Base-by-base conservation (phyloP, 306 rosid species). In the Quercus wislizeni region DNA sequence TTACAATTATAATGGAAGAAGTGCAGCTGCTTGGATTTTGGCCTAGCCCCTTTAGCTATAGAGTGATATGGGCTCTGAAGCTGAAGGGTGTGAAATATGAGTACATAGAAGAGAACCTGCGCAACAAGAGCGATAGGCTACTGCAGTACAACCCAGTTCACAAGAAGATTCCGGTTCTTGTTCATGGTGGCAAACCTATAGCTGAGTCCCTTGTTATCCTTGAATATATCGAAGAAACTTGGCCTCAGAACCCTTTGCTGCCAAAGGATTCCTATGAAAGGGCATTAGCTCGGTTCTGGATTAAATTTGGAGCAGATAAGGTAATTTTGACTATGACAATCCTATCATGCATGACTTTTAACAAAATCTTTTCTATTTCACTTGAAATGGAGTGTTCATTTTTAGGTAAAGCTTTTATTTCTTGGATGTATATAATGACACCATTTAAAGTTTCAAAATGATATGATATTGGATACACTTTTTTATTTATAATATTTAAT, bases 101-200 rank as follows among this genome's bases (percentile, higher is more conserved):
- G 7, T 82, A 86, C 38, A 18, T 88, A 52, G 88, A 82, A 64
- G 89, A 90, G 82, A 85, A 88, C 54, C 55, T 83, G 11, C 2
- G 49, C 35, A 86, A 85, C 76, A 90, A 90, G 69, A 85, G 89
- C 15, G 55, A 67, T n/a, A 11, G 75, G 35, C 78, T 90, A 2
- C 27, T 90, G 17, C 72, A 83, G 2, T 83, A 56, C 82, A 90
- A 90, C 79, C 91, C 92, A 11, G 74, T 86, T 21, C 63, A 77
- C 69, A 83, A 87, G 81, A 90, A 85, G 55, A 78, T 86, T 58
- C 91, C 91, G 0, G 85, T 88, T 2, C 86, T 88, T 67, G 86
- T 88, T 41, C 92, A 91, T 59, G 79, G 30, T n/a, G 92, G 84
- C 69, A 87, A 83, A 14, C 73, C 92, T 1, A 52, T 91, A 13